Conservation (phyloP, 805 yeast species). For the Candida tibetensis region DNA sequence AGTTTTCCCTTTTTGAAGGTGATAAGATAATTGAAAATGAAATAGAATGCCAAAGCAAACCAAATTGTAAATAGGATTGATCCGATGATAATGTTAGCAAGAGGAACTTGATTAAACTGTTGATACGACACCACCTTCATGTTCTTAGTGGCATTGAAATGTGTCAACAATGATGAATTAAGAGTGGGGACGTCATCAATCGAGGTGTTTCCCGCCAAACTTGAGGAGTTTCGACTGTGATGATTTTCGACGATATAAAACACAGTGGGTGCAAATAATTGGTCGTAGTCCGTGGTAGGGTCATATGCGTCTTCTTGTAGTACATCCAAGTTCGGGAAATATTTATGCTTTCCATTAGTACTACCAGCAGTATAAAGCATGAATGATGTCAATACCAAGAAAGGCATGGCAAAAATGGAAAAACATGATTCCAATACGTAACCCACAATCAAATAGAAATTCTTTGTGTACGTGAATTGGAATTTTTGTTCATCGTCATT, state of each 20-base stretch:
- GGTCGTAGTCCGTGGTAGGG: constrained; percentile 23
- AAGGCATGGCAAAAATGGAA: constrained; percentile 40
- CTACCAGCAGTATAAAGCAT: constrained; percentile 25
- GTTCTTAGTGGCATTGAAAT: background rate
- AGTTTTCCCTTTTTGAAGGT: constrained; percentile 17
- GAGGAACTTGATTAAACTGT: constrained; percentile 2
- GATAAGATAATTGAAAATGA: constrained; percentile 27
- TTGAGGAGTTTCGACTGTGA: background rate
- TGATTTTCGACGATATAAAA: background rate
- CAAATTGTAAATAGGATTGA: constrained; percentile 26
- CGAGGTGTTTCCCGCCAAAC: background rate
- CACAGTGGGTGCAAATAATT: constrained; percentile 14
- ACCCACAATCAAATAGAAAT: constrained; percentile 30
- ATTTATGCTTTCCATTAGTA: constrained; percentile 11
- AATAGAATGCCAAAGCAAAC: constrained; percentile 19
- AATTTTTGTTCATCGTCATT: constrained; percentile 5
- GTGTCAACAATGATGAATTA: too few species aligned
- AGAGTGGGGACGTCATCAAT: too few species aligned
- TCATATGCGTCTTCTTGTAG: constrained; percentile 24
- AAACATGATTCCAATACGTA: constrained; percentile 29
- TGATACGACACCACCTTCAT: background rate
- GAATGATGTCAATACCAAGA: constrained; percentile 39
- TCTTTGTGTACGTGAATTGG: constrained; percentile 16
- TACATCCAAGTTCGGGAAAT: constrained; percentile 11
- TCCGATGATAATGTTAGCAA: constrained; percentile 26